Evolutionary conservation across 2,329 filamentous ascomycete genomes (phyloP).

Genomic region (Pestalotiopsis sp.): DNA sequence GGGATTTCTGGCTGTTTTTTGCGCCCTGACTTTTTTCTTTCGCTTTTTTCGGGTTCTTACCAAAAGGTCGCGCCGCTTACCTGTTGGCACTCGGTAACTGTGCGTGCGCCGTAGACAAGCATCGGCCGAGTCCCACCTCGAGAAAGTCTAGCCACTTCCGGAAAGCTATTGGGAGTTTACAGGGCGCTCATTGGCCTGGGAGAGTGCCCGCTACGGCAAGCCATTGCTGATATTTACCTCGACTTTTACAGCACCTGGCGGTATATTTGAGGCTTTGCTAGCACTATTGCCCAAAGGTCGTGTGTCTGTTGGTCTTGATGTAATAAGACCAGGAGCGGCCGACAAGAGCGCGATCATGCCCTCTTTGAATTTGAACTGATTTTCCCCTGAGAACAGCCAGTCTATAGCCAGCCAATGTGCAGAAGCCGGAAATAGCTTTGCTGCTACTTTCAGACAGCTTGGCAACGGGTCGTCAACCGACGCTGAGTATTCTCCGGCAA

Average conservation of each 20-base stretch:
- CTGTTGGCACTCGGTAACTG: neutral
- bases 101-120: neutral
- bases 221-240: neutral
- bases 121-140: neutral
- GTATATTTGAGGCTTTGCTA: no score
- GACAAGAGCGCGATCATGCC: neutral
- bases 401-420: neutral
- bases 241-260: neutral
- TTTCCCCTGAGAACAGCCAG: neutral
- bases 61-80: neutral
- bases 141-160: neutral
- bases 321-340: neutral
- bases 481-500: neutral
- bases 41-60: neutral
- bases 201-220: neutral
- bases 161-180: neutral
- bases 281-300: no score
- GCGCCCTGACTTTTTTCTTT: neutral
- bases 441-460: neutral
- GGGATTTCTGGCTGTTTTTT: no score
- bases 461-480: neutral
- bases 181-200: neutral
- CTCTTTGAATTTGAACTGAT: no score
- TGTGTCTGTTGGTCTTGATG: neutral
- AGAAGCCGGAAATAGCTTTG: neutral